Percentiles rank a stretch among this genome's conserved stretches.
Evolutionary conservation across 345 rosid genomes (phyloP).

Genomic region (Erucastrum elatum): DNA sequence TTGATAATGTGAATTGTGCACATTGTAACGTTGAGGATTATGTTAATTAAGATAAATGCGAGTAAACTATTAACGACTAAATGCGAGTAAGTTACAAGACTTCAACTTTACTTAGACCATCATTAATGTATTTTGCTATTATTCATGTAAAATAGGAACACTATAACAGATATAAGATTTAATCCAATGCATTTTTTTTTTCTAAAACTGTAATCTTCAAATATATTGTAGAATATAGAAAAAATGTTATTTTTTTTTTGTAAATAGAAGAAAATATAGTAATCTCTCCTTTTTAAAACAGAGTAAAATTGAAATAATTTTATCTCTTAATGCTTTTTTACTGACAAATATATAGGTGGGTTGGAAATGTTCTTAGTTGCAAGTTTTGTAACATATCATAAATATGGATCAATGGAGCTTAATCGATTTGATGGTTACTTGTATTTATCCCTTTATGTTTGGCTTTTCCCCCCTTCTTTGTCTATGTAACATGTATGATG

Average conservation of each 20-base stretch:
- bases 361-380: background rate
- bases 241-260: no score
- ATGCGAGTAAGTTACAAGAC: background rate
- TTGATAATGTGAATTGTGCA: constrained; percentile 18
- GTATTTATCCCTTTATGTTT: background rate
- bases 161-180: no score
- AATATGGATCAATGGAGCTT: background rate
- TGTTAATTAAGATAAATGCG: background rate
- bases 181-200: no score
- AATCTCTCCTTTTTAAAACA: no score
- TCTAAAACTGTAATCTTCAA: no score
- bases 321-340: no score
- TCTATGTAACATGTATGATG: background rate
- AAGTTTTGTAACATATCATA: background rate
- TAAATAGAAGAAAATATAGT: no score
- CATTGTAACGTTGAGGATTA: constrained; percentile 18
- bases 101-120: background rate
- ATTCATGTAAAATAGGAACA: no score
- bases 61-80: constrained; percentile 2
- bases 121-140: no score
- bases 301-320: no score
- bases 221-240: no score
- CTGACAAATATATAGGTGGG: no score
- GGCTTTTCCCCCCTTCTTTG: background rate
- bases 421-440: background rate